These are phyloP conservation scores for Nothophoma quercina DNA, from an alignment of 2,329 filamentous ascomycete genomes.

Conservation along the genomic window DNA sequence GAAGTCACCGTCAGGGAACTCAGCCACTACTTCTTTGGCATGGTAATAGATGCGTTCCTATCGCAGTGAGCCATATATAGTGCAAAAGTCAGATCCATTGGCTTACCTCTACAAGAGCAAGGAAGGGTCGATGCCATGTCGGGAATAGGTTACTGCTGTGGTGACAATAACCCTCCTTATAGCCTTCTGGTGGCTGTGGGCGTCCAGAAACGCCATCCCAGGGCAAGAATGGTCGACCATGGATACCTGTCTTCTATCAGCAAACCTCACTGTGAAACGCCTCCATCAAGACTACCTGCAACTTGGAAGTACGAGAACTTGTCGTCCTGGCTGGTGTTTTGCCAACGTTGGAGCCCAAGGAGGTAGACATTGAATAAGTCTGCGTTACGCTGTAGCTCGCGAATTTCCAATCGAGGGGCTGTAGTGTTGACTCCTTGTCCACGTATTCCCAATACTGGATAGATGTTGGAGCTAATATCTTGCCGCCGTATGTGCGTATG, in stretches of 20 bases:
- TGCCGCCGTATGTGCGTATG: conserved; percentile 5
- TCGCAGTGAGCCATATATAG: background rate
- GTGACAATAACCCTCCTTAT: conserved; percentile 73
- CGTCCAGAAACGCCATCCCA: conserved; percentile 61
- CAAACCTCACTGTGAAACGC: background rate
- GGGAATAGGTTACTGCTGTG: conserved; percentile 80
- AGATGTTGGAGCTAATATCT: conserved; percentile 1
- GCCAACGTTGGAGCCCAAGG: conserved; percentile 74
- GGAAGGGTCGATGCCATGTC: conserved; percentile 82
- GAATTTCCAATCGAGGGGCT: conserved; percentile 69
- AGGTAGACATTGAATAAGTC: conserved; percentile 79
- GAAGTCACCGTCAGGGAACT: conserved; percentile 48
- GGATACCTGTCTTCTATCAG: conserved; percentile 66
- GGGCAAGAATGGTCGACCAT: conserved; percentile 71
- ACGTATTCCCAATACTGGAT: conserved; percentile 32
- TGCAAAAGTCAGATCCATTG: background rate
- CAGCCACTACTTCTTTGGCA: conserved; percentile 47
- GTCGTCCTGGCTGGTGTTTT: conserved; percentile 68
- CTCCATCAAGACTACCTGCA: conserved; percentile 62
- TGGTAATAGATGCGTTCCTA: conserved; percentile 52
- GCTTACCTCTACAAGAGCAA: conserved; percentile 65
- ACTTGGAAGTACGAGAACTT: conserved; percentile 79
- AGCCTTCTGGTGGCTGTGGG: conserved; percentile 52
- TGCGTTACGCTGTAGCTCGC: conserved; percentile 66
- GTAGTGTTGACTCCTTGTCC: conserved; percentile 30